Base-by-base conservation (phyloP, 176 grass and related monocot species). In the Zoysia japonica region DNA sequence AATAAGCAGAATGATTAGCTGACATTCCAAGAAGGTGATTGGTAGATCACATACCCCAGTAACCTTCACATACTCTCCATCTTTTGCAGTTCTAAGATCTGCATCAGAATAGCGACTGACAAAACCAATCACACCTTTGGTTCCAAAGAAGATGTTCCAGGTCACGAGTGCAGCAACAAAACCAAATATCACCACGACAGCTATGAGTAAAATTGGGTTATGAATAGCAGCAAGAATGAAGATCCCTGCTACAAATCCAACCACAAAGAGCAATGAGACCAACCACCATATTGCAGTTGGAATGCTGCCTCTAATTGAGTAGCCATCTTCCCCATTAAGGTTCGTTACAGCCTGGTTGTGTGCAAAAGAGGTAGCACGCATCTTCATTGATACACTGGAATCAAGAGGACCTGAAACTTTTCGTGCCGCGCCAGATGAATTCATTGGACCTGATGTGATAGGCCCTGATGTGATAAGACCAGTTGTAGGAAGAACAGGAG, bases 401-500 rank as follows among this genome's bases (percentile, higher is more conserved):
- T 91, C 91, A 20, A 89, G 80, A 63, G 89, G 65, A 20, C 80
- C 86, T 59, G 92, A 87, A 43, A 91, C 83, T 87, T 91, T 94
- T 56, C 89, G 64, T 1, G 84, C 75, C 47, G 89, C 70, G 17
- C 86, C 95, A 74, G 90, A 83, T 71, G 92, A 90, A 71, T 78
- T 94, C 55, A 95, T 61, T 17, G 77, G 88, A 47, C 90, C 92
- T 0, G 92, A 94, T 16, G 82, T 82, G 67, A 97, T 83, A 55
- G 94, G 87, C 43, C 89, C 94, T 62, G 94, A 97, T 85, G 96
- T 98, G 64, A 99, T 95, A 10, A 99, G 71, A 67, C 96, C 96
- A 28, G 96, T 99, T 38, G 90, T 74, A 37, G 86, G 96, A 16
- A 99, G 86, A 47, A 96, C 57, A 82, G 92, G 89, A 70, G 89